Base-by-base conservation (phyloP, 23 red algal genomes). In the Gracilaria vermiculophylla region DNA sequence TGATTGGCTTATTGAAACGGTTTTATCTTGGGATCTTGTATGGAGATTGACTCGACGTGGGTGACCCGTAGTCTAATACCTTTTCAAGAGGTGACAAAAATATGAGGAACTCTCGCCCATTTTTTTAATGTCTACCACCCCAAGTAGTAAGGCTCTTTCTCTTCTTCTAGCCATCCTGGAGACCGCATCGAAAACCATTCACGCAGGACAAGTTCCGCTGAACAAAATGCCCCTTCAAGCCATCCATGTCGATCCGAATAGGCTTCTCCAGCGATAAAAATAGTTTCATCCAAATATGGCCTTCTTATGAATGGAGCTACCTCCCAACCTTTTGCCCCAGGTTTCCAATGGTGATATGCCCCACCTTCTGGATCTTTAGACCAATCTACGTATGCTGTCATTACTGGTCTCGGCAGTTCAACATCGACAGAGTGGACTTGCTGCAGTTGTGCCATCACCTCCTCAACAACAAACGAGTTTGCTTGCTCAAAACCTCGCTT, bases 181-280 rank as follows among this genome's bases (percentile, higher is more conserved):
- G 25, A 17, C 21, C 20, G 15, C 21, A 77, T 6, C 7, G 10
- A 47, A 77, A 77, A 77, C 34, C 25, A 47, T 24, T 77, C 72
- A 10, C 72, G 43, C 17, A 77, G 27, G 12, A 77, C 72, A 7
- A 47, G 72, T 77, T 77, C 72, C 42, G 72, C 72, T 16, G 72
- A 77, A 31, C 43, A 77, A 77, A 77, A 77, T 53, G 72, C 72
- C 31, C 43, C 43, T 49, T 77, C 72, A 49, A 77, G 21, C 72
- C 72, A 77, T 4, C 35, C 31, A 20, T 77, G 72, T 14, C 23
- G 43, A 20, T 53, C 72, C 0, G 35, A 77, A 29, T 48, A 77
- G 8, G 43, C 43, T 50, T 77, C 72, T 53, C 72, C 72, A 28
- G 72, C 72, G 40, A 77, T 50, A 49, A 52, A 77, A 14, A 77